Percentiles rank a stretch among this genome's conserved stretches.
Conservation (phyloP, 2,329 filamentous ascomycete species). For the Aureobasidium sp. region DNA sequence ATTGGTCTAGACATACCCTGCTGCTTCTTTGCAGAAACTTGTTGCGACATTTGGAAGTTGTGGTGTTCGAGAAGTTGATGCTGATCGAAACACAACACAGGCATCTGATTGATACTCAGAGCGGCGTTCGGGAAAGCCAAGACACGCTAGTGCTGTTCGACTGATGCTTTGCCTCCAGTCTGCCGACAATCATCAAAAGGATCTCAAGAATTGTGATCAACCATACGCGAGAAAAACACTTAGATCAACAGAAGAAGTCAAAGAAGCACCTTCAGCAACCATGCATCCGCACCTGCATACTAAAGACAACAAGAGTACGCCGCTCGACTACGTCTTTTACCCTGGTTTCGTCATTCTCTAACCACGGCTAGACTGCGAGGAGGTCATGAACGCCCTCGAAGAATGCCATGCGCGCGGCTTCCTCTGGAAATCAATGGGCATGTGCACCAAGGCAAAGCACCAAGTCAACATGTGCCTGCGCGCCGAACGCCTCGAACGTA, state of each 20-base stretch:
- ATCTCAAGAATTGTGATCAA: background rate
- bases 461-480: constrained; percentile 80
- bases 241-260: background rate
- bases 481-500: constrained; percentile 70
- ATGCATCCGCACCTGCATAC: constrained; percentile 99
- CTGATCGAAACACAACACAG: background rate
- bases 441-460: constrained; percentile 81
- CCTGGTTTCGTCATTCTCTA: constrained; percentile 13
- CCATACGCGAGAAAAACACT: constrained; percentile 10
- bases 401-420: constrained; percentile 93
- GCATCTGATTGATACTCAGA: background rate
- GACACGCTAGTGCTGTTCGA: constrained; percentile 4
- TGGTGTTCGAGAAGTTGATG: background rate
- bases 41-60: constrained; percentile 40
- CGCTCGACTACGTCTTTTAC: background rate
- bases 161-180: constrained; percentile 5
- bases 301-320: constrained; percentile 76
- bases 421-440: constrained; percentile 81
- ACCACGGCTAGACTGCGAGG: constrained; percentile 69
- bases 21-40: constrained; percentile 61
- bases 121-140: constrained; percentile 14
- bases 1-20: constrained; percentile 48
- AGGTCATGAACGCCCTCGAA: constrained; percentile 87
- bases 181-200: background rate
- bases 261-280: constrained; percentile 6